These are phyloP conservation scores for Dryas alaskensis DNA, from an alignment of 306 rosid genomes.

Conservation along the genomic window DNA sequence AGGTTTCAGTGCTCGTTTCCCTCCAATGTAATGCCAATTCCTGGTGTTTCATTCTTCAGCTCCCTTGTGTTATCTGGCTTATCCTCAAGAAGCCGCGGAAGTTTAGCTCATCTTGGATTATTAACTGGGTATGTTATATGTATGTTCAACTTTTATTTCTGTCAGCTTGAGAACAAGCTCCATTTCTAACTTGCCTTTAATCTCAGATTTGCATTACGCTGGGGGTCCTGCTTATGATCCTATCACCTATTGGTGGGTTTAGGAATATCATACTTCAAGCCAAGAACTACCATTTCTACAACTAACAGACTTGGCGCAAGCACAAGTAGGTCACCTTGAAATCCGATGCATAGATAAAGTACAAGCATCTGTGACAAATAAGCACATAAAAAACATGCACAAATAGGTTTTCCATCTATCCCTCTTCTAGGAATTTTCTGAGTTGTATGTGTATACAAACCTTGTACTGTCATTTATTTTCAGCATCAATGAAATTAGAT, in stretches of 20 bases:
- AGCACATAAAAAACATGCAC: no score
- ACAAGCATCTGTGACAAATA: not conserved
- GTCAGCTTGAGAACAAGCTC: not conserved
- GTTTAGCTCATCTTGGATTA: slow-evolving; percentile 55
- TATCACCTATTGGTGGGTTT: slow-evolving; percentile 69
- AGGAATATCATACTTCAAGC: slow-evolving; percentile 53
- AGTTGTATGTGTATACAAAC: not conserved
- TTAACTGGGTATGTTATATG: slow-evolving; percentile 59
- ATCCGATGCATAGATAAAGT: not conserved
- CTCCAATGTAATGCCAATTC: no score
- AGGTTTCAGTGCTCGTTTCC: no score
- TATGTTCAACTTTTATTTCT: not conserved
- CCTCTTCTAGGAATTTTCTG: not conserved
- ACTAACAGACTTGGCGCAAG: not conserved
- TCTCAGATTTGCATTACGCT: slow-evolving; percentile 62
- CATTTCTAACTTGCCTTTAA: not conserved
- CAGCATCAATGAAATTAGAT: not conserved
- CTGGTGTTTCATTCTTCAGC: slow-evolving; percentile 36
- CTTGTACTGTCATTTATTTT: not conserved
- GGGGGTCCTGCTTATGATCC: slow-evolving; percentile 55
- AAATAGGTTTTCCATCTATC: not conserved
- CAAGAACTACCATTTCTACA: slow-evolving; percentile 51
- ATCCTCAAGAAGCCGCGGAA: slow-evolving; percentile 52
- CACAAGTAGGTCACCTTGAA: not conserved
- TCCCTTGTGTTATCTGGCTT: slow-evolving; percentile 76